Conservation (phyloP, 192 early-diverging fungal species). For the Coemansia reversa region DNA sequence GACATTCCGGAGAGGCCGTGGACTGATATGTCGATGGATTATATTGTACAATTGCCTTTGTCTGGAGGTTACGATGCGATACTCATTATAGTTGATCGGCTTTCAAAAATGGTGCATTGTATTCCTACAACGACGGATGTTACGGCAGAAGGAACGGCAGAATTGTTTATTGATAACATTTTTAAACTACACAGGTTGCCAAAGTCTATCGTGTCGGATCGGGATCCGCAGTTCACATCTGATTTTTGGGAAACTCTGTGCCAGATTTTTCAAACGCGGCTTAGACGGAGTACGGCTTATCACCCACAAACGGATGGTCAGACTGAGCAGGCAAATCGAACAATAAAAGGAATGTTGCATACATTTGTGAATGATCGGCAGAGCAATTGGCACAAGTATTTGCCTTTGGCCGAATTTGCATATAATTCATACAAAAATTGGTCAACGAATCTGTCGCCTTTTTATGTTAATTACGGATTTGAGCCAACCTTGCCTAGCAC, state of each 20-base stretch:
- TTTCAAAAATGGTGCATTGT: conserved; percentile 16
- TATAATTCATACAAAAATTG: too few relatives aligned
- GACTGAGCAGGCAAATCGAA: too few relatives aligned
- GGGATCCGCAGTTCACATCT: conserved; percentile 22
- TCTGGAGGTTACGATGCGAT: conserved; percentile 12
- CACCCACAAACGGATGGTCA: conserved; percentile 20
- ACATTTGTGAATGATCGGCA: background rate
- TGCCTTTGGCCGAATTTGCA: too few relatives aligned
- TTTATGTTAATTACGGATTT: too few relatives aligned
- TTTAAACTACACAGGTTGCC: conserved; percentile 18
- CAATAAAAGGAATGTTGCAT: conserved; percentile 8
- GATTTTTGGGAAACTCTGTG: conserved; percentile 11
- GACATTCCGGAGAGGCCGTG: background rate
- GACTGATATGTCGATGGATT: too few relatives aligned
- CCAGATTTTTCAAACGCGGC: background rate
- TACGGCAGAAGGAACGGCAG: conserved; percentile 9
- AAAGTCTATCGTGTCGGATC: conserved; percentile 17
- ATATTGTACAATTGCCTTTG: conserved; percentile 2
- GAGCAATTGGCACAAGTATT: too few relatives aligned
- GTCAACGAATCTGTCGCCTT: too few relatives aligned
- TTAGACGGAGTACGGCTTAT: conserved; percentile 3
- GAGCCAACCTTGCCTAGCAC: too few relatives aligned
- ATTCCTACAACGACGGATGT: conserved; percentile 8
- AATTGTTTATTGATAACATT: conserved; percentile 9
- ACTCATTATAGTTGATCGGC: conserved; percentile 7